Conservation (phyloP, 2,329 filamentous ascomycete genomes). For the Alternaria infectoria region DNA sequence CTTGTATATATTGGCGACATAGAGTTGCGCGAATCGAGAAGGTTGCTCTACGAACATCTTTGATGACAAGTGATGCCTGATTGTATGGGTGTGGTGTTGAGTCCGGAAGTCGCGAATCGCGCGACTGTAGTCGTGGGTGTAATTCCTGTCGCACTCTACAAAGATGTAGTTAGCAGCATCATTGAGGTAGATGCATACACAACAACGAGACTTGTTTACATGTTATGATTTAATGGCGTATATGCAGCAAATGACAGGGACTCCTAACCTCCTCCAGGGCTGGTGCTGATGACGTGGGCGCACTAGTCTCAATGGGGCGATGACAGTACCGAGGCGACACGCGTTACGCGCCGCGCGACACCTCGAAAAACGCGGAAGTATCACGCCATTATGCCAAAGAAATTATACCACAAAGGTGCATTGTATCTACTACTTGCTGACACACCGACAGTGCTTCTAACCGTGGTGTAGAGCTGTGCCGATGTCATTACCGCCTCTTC, state of each 20-base stretch:
- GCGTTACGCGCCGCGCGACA: background rate
- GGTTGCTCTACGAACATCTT: background rate
- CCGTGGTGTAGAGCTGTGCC: background rate
- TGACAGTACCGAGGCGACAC: background rate
- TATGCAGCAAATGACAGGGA: background rate
- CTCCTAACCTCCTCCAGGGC: background rate
- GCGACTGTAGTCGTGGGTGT: background rate
- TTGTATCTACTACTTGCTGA: background rate
- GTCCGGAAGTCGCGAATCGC: background rate
- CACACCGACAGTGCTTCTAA: background rate
- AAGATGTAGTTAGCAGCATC: background rate
- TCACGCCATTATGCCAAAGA: background rate
- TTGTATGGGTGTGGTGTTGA: background rate
- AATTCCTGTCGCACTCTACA: background rate
- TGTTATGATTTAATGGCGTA: background rate
- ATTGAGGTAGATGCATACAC: background rate
- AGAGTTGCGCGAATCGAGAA: background rate
- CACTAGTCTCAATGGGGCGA: background rate
- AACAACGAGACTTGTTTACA: background rate
- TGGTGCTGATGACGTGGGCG: background rate
- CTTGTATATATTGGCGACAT: constrained; percentile 11
- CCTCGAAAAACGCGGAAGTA: background rate
- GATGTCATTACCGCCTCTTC: background rate
- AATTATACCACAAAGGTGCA: background rate
- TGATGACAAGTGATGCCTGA: background rate